Evolutionary conservation across 495 filamentous ascomycete genomes (phyloP).

Genomic region (Cudoniella acicularis): DNA sequence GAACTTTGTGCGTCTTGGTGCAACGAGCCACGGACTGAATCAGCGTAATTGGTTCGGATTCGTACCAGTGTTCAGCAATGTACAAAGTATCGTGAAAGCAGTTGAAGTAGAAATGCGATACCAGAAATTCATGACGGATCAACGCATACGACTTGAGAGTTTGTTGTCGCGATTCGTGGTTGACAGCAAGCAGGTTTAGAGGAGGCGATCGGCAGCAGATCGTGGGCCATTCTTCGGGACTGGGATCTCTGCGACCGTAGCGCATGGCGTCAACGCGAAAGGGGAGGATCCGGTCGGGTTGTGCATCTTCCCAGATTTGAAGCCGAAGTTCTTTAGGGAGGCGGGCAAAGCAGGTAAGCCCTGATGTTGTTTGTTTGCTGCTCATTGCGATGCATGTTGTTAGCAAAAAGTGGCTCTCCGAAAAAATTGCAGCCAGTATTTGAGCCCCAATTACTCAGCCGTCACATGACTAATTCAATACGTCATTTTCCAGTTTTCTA

Average conservation of each 20-base stretch:
- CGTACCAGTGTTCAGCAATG: not conserved
- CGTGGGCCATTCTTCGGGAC: not conserved
- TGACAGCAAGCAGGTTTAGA: not conserved
- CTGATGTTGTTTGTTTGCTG: not conserved
- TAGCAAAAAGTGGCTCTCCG: no score
- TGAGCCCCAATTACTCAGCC: no score
- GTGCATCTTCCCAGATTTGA: not conserved
- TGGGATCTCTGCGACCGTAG: not conserved
- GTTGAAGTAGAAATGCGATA: not conserved
- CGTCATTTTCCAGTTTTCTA: no score
- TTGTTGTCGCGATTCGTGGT: not conserved
- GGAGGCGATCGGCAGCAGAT: not conserved
- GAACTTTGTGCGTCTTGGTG: not conserved
- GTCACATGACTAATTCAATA: no score
- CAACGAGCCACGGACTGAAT: not conserved
- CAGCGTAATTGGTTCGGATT: not conserved
- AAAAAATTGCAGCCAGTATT: no score
- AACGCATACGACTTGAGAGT: not conserved
- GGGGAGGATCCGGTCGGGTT: not conserved
- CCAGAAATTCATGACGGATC: not conserved
- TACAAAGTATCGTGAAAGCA: not conserved
- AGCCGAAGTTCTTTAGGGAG: not conserved
- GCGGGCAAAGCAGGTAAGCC: not conserved
- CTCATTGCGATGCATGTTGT: not conserved
- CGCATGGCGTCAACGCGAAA: not conserved